phyloP scores from a whole-genome alignment of 306 rosid genomes.

The Abrus precatorius region DNA sequence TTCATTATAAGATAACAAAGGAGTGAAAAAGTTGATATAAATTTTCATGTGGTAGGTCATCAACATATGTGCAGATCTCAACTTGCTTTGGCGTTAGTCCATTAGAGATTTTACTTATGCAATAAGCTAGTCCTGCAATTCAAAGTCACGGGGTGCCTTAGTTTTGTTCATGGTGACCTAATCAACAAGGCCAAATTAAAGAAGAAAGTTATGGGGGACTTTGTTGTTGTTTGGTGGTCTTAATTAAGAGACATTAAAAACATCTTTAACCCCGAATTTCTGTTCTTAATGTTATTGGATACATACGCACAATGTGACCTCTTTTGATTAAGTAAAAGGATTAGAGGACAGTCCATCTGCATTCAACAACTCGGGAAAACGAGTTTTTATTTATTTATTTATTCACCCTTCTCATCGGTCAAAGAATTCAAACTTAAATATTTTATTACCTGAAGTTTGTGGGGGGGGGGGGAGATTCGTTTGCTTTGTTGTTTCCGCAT shows the following conservation, averaged over 20 bases:
- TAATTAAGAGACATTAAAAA: slow-evolving; percentile 16
- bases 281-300: background rate
- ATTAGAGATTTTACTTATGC: slow-evolving; percentile 44
- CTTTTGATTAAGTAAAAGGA: slow-evolving; percentile 1
- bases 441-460: background rate
- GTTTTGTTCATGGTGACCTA: slow-evolving; percentile 39
- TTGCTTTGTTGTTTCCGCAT: background rate
- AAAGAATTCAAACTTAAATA: slow-evolving; percentile 6
- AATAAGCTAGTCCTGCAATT: slow-evolving; percentile 40
- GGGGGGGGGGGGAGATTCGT: too few species aligned
- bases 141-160: slow-evolving; percentile 6
- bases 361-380: slow-evolving; percentile 49
- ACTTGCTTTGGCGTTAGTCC: slow-evolving; percentile 19
- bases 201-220: slow-evolving; percentile 34
- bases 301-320: background rate
- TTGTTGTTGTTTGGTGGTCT: slow-evolving; percentile 41
- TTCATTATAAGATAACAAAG: background rate
- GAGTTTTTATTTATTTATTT: too few species aligned
- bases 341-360: slow-evolving; percentile 38
- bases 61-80: slow-evolving; percentile 54
- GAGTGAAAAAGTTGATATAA: slow-evolving; percentile 28
- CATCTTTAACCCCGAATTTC: slow-evolving; percentile 1
- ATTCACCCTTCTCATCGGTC: slow-evolving; percentile 10
- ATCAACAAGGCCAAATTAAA: slow-evolving; percentile 21
- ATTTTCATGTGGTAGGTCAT: slow-evolving; percentile 72